Evolutionary conservation across 345 rosid genomes (phyloP).

Genomic region (Salix viminalis): DNA sequence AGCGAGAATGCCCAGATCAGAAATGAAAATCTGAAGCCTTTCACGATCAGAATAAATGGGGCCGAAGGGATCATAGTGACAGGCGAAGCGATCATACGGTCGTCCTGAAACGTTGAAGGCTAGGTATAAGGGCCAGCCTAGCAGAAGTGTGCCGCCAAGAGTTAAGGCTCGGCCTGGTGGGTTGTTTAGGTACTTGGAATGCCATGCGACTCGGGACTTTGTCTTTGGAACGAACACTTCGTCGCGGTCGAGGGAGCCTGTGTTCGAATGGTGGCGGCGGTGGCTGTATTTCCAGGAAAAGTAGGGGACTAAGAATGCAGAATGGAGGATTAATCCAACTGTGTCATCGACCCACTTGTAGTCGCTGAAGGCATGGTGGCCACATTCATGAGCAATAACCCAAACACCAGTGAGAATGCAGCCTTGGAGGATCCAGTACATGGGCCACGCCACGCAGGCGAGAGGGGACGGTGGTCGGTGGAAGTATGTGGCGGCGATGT

Average conservation of each 20-base stretch:
- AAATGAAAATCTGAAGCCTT: too few relatives aligned
- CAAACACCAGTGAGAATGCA: conserved; percentile 69
- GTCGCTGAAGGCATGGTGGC: conserved; percentile 94
- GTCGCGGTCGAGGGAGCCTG: conserved; percentile 71
- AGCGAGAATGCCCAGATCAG: too few relatives aligned
- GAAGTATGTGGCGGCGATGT: conserved; percentile 52
- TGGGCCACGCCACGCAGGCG: conserved; percentile 65
- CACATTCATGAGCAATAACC: conserved; percentile 93
- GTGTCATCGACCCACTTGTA: conserved; percentile 83
- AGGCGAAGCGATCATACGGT: conserved; percentile 59
- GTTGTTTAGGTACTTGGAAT: conserved; percentile 64
- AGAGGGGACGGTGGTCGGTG: conserved; percentile 51
- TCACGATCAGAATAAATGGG: too few relatives aligned
- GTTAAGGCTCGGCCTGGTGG: conserved; percentile 57
- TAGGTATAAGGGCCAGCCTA: conserved; percentile 86
- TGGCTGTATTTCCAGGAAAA: conserved; percentile 94
- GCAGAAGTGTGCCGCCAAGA: conserved; percentile 45
- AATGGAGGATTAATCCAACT: conserved; percentile 79
- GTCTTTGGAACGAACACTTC: conserved; percentile 85
- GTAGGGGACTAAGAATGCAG: conserved; percentile 77
- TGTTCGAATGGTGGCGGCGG: conserved; percentile 92
- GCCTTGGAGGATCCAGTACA: conserved; percentile 83
- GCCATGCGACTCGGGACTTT: conserved; percentile 47
- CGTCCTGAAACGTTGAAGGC: conserved; percentile 80
- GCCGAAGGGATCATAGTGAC: too few relatives aligned